A percentile compares a stretch with the other conserved stretches of the same genome.
These are phyloP conservation scores for Ascochyta pisi DNA, from an alignment of 2,329 filamentous ascomycete species.

Conservation along the genomic window DNA sequence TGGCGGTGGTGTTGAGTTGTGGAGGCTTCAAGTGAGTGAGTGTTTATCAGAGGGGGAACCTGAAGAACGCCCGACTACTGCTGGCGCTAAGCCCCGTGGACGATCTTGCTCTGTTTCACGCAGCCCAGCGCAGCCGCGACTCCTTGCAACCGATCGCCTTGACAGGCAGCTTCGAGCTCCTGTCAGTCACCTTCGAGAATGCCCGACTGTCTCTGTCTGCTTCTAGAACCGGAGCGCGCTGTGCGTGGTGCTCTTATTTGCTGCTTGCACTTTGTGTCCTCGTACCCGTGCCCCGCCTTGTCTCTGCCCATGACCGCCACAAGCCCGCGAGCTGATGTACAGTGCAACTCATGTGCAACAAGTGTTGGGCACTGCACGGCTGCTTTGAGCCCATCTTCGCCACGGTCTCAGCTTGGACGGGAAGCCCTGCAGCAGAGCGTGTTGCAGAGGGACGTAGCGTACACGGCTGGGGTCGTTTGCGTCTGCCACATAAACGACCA, in stretches of 20 bases:
- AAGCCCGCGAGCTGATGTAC: neutral
- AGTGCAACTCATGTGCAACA: slow-evolving; percentile 1
- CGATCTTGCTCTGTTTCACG: slow-evolving; percentile 35
- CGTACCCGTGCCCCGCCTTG: slow-evolving; percentile 29
- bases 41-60: slow-evolving; percentile 33
- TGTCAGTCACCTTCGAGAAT: slow-evolving; percentile 20
- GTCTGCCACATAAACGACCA: neutral
- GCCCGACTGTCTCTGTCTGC: slow-evolving; percentile 1
- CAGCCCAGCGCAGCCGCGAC: slow-evolving; percentile 35
- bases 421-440: neutral
- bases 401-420: neutral
- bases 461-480: neutral
- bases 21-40: slow-evolving; percentile 34
- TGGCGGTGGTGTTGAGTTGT: slow-evolving; percentile 27
- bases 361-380: slow-evolving; percentile 16
- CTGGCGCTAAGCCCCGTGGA: slow-evolving; percentile 14
- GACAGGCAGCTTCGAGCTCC: slow-evolving; percentile 16
- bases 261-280: slow-evolving; percentile 1
- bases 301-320: slow-evolving; percentile 21
- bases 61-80: slow-evolving; percentile 16
- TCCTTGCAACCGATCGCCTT: slow-evolving; percentile 7
- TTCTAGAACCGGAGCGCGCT: neutral
- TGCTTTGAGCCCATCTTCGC: neutral
- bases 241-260: neutral
- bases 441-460: neutral